These are phyloP conservation scores for Candida railenensis DNA, from an alignment of 805 yeast genomes.

Conservation along the genomic window DNA sequence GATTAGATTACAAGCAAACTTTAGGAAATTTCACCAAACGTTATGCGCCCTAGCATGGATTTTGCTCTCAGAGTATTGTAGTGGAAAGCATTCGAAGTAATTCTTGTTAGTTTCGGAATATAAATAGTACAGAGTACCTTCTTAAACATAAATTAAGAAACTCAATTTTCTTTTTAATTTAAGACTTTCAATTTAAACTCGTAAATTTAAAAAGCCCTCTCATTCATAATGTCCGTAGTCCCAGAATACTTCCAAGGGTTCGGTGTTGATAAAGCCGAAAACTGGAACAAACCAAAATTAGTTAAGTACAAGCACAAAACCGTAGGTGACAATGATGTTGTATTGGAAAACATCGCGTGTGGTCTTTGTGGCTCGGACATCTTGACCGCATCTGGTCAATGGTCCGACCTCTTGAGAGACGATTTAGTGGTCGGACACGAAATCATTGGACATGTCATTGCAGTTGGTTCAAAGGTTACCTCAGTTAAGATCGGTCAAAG, in stretches of 20 bases:
- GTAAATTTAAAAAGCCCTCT: too few species aligned
- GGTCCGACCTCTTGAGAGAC: constrained; percentile 39
- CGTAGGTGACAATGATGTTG: constrained; percentile 26
- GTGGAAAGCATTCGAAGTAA: too few species aligned
- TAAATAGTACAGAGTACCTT: too few species aligned
- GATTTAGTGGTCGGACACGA: constrained; percentile 64
- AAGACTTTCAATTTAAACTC: background rate
- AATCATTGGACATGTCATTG: constrained; percentile 57
- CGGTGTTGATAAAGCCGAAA: constrained; percentile 48
- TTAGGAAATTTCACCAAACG: too few species aligned
- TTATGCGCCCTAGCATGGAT: too few species aligned
- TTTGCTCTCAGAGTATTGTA: too few species aligned
- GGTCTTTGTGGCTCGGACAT: constrained; percentile 60
- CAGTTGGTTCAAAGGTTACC: constrained; percentile 57
- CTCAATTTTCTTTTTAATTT: too few species aligned
- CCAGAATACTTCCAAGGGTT: constrained; percentile 64
- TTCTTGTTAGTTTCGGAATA: too few species aligned
- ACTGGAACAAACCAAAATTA: constrained; percentile 57
- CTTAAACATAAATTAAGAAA: too few species aligned
- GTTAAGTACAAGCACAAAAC: constrained; percentile 49
- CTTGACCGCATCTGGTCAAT: constrained; percentile 49
- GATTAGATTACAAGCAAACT: background rate
- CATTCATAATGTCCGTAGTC: constrained; percentile 6
- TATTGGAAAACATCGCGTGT: constrained; percentile 17
- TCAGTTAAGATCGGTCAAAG: constrained; percentile 63